Conservation (phyloP, 192 early-diverging fungal genomes). For the Coemansia erecta region DNA sequence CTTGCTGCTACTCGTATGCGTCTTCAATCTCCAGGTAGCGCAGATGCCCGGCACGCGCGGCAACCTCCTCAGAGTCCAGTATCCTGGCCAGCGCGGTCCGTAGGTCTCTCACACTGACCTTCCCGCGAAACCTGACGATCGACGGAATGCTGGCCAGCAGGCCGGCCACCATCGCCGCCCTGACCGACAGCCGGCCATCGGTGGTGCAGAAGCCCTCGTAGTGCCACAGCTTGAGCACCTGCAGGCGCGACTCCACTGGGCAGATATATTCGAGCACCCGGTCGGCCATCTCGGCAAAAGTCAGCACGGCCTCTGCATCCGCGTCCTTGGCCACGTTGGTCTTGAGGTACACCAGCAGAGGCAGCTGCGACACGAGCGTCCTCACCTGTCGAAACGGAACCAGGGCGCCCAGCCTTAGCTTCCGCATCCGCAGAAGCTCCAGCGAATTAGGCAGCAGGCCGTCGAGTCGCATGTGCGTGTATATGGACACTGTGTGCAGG, state of each 20-base stretch:
- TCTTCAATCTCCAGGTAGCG: constrained; percentile 19
- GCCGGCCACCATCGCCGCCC: constrained; percentile 12
- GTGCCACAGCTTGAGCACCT: constrained; percentile 33
- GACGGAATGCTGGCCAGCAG: constrained; percentile 25
- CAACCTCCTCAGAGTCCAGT: background rate
- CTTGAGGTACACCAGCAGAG: constrained; percentile 24
- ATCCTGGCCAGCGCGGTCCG: constrained; percentile 13
- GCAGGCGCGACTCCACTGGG: constrained; percentile 10
- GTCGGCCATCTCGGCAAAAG: constrained; percentile 4
- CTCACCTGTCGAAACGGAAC: constrained; percentile 23
- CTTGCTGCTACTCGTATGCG: constrained; percentile 14
- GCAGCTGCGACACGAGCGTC: constrained; percentile 15
- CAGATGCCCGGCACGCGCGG: constrained; percentile 11
- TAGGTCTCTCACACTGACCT: constrained; percentile 4
- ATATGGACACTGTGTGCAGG: constrained; percentile 16
- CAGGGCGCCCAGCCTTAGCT: constrained; percentile 13
- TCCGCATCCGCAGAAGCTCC: constrained; percentile 16
- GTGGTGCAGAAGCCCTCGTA: constrained; percentile 14
- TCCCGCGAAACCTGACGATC: constrained; percentile 15
- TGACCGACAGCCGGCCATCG: constrained; percentile 10
- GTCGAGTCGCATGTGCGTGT: constrained; percentile 19
- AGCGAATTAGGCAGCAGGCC: constrained; percentile 14
- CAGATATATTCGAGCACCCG: constrained; percentile 4
- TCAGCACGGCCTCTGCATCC: constrained; percentile 1
- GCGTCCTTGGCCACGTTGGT: constrained; percentile 15